A percentile compares a stretch with the other conserved stretches of the same genome.
Conservation (phyloP, 306 rosid species). For the Inga oerstediana region DNA sequence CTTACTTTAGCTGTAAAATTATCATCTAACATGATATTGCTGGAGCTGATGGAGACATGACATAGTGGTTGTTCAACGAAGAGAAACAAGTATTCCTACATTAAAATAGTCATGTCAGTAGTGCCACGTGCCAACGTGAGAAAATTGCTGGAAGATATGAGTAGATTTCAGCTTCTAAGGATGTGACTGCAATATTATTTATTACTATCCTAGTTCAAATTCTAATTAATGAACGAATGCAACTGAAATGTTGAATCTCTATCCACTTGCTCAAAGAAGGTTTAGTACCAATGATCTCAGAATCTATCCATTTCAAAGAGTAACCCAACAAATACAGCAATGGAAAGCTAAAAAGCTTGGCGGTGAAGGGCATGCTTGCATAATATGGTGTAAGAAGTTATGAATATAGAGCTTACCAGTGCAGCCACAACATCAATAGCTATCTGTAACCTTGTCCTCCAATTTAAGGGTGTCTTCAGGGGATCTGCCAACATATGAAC, state of each 20-base stretch:
- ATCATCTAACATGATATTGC: conserved; percentile 86
- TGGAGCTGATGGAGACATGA: conserved; percentile 77
- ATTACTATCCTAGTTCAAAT: background rate
- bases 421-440: conserved; percentile 84
- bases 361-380: background rate
- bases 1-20: conserved; percentile 81
- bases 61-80: conserved; percentile 79
- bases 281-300: background rate
- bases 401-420: conserved; percentile 53
- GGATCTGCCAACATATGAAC: conserved; percentile 63
- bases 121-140: conserved; percentile 7
- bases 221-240: background rate
- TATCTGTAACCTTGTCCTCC: conserved; percentile 88
- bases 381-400: background rate
- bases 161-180: background rate
- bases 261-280: background rate
- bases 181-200: background rate
- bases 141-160: background rate
- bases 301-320: background rate
- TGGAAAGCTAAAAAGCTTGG: background rate
- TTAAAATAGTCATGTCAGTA: conserved; percentile 24
- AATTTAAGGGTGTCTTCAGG: conserved; percentile 80
- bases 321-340: background rate
- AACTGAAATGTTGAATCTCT: background rate
- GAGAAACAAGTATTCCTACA: conserved; percentile 88